A percentile compares a stretch with the other conserved stretches of the same genome.
These are phyloP conservation scores for Paraphoma sp. DNA, from an alignment of 2,329 filamentous ascomycete genomes.

Conservation along the genomic window DNA sequence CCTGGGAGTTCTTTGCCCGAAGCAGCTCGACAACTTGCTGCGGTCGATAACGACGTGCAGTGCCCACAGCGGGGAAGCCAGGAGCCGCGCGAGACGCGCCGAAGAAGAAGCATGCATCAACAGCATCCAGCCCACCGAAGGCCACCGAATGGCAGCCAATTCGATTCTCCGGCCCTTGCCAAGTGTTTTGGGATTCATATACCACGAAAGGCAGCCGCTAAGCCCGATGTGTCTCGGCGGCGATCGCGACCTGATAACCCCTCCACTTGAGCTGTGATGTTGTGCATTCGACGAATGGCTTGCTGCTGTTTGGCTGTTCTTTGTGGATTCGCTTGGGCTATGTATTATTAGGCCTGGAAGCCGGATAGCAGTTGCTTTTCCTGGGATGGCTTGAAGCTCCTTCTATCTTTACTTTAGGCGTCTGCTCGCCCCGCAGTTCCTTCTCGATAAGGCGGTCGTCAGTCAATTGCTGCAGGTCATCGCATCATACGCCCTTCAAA, in stretches of 20 bases:
- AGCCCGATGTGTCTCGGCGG: slow-evolving; percentile 24
- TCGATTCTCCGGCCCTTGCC: slow-evolving; percentile 16
- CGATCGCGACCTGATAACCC: slow-evolving; percentile 28
- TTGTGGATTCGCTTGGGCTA: slow-evolving; percentile 5
- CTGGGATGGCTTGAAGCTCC: slow-evolving; percentile 8
- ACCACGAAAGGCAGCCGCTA: slow-evolving; percentile 40
- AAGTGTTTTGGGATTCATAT: slow-evolving; percentile 37
- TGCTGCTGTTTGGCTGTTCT: slow-evolving; percentile 7
- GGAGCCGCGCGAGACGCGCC: slow-evolving; percentile 19
- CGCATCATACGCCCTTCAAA: slow-evolving; percentile 5
- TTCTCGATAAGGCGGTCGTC: slow-evolving; percentile 15
- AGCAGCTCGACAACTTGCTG: neutral
- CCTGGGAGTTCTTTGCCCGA: slow-evolving; percentile 7
- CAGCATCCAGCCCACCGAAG: slow-evolving; percentile 7
- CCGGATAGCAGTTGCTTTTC: slow-evolving; percentile 15
- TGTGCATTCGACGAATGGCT: slow-evolving; percentile 18
- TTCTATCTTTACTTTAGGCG: slow-evolving; percentile 15
- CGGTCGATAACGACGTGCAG: slow-evolving; percentile 5
- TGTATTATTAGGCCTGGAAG: slow-evolving; percentile 10
- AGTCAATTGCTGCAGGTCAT: neutral
- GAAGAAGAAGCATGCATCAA: slow-evolving; percentile 8
- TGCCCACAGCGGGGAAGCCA: slow-evolving; percentile 8
- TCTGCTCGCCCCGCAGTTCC: slow-evolving; percentile 11
- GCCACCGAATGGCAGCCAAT: slow-evolving; percentile 11
- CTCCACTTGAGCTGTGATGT: slow-evolving; percentile 24